Evolutionary conservation across 257 asterid genomes (phyloP), one percentile per base, ranked within the genome.

Genomic region (Plantago elongata): DNA sequence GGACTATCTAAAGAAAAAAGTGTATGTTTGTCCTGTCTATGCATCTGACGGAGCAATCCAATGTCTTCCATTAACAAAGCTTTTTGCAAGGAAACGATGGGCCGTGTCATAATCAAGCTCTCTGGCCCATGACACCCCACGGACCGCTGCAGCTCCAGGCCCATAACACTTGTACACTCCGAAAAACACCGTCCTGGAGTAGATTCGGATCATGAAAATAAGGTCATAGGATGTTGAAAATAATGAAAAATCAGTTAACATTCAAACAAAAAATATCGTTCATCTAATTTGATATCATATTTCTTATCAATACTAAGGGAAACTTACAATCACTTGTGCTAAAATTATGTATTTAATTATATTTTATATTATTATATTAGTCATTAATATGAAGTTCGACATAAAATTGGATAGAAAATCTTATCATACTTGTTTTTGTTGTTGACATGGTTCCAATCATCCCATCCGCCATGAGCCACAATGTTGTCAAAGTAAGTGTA

Each of bases 391-490:
- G 8, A 34, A 34, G 8, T 34, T 3, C 4, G 7, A 34, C n/a
- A 9, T 48, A n/a, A 48, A 48, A 9, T n/a, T 1, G 9, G 34
- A 6, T 57, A 34, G 47, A 34, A 11, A 16, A 38, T 44, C 40
- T 47, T 15, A n/a, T n/a, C 74, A 59, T 69, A 89, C 95, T 83
- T 84, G 81, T 75, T 89, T 75, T 87, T 90, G 81, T 79, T 84
- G 85, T 80, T 87, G 61, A 61, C 69, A 55, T 84, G 95, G 74
- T 81, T 92, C 95, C 95, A 84, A n/a, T 87, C 92, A 71, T 89
- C 97, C 97, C 97, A 87, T 0, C 97, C 97, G 0, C 92, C 95
- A n/a, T 62, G 94, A n/a, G 94, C 92, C 0, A 89, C 90, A 43
- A 89, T 51, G 69, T 87, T 74, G 56, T 75, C 95, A 51, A 89